Conservation (phyloP, 2,329 filamentous ascomycete genomes). For the Epichloe bromicola region DNA sequence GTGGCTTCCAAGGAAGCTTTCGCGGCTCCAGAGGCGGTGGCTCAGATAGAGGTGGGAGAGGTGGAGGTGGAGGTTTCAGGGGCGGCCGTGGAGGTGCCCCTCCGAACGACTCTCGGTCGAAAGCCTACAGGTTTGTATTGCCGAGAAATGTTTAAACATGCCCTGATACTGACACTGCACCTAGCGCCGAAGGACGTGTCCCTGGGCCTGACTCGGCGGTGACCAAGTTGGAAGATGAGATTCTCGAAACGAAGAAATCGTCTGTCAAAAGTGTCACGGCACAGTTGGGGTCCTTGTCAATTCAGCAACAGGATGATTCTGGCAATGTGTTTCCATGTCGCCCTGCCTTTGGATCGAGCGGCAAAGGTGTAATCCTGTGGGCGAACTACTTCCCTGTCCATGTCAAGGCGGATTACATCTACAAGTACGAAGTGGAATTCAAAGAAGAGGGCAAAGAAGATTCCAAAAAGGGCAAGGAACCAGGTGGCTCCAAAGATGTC, state of each 20-base stretch:
- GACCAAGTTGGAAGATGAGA: constrained; percentile 26
- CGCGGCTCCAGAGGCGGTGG: constrained; percentile 8
- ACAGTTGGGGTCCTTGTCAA: constrained; percentile 23
- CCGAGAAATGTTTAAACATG: too few species aligned
- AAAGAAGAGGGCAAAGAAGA: constrained; percentile 28
- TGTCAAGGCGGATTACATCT: constrained; percentile 23
- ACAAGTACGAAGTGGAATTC: constrained; percentile 33
- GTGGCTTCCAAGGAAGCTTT: constrained; percentile 6
- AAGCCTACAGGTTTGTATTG: constrained; percentile 9
- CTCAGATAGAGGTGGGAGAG: constrained; percentile 6
- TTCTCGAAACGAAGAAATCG: constrained; percentile 19
- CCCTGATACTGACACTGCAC: neutral
- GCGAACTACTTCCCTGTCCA: constrained; percentile 40
- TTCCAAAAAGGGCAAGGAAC: constrained; percentile 10
- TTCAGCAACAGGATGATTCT: constrained; percentile 11
- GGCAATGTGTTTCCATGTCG: constrained; percentile 28
- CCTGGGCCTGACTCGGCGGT: constrained; percentile 15
- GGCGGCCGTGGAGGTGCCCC: constrained; percentile 12
- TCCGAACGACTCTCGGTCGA: constrained; percentile 10
- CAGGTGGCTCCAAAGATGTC: constrained; percentile 15
- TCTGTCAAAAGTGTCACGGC: constrained; percentile 18
- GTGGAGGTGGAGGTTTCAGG: constrained; percentile 4
- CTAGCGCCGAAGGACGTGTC: constrained; percentile 12
- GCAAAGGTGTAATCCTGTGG: constrained; percentile 32
- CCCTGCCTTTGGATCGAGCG: constrained; percentile 35